phyloP scores from a whole-genome alignment of 78 protist species.

The Dictyostelium purpureum region DNA sequence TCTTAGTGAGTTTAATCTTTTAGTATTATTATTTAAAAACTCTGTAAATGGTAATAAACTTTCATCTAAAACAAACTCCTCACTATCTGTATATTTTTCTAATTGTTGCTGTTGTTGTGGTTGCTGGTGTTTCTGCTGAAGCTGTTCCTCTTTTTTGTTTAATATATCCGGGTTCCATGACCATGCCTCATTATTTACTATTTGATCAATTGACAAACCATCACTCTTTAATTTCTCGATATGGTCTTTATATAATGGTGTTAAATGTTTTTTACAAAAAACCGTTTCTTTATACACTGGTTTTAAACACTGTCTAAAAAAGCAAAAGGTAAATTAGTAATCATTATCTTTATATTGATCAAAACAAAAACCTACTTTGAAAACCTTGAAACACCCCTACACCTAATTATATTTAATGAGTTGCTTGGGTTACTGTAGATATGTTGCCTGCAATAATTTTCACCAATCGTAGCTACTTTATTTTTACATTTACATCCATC shows the following conservation, averaged over 20 bases:
- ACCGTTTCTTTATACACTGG: not conserved
- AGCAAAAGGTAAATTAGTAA: not conserved
- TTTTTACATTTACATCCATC: not conserved
- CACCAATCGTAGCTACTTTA: not conserved
- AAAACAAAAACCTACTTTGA: not conserved
- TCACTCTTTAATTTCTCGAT: not conserved
- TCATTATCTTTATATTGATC: not conserved
- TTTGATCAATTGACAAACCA: not conserved
- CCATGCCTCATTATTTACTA: not conserved
- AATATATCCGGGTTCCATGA: too few relatives aligned
- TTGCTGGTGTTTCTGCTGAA: too few relatives aligned
- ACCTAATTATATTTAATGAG: not conserved
- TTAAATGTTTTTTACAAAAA: not conserved
- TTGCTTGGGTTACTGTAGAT: not conserved
- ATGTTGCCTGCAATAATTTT: not conserved
- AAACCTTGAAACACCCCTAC: not conserved
- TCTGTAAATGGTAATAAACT: not conserved
- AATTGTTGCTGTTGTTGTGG: too few relatives aligned
- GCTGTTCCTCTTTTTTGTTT: too few relatives aligned
- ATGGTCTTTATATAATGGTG: not conserved
- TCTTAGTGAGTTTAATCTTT: not conserved
- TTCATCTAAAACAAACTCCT: too few relatives aligned
- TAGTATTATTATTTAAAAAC: not conserved
- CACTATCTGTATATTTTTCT: too few relatives aligned
- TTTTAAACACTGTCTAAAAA: not conserved